Evolutionary conservation across 1,139 yeast genomes (phyloP).

Genomic region (Hansenula sp.): DNA sequence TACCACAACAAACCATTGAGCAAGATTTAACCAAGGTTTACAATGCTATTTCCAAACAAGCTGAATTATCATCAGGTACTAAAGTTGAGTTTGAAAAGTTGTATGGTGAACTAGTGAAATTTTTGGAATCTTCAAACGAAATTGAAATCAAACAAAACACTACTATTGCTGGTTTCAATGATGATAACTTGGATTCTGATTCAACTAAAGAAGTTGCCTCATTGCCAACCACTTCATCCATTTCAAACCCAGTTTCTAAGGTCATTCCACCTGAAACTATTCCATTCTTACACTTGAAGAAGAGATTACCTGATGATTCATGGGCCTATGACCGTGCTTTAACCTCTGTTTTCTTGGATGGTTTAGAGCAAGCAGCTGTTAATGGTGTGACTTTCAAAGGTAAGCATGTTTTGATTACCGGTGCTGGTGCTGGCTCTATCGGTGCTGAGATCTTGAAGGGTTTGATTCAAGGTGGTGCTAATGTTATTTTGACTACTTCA

Average conservation of each 20-base stretch:
- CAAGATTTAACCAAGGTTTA: slow-evolving; percentile 85
- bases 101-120: slow-evolving; percentile 73
- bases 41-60: slow-evolving; percentile 72
- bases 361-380: slow-evolving; percentile 88
- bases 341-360: slow-evolving; percentile 79
- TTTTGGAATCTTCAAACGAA: slow-evolving; percentile 66
- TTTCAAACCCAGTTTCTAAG: slow-evolving; percentile 70
- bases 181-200: slow-evolving; percentile 48
- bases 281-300: slow-evolving; percentile 92
- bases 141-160: slow-evolving; percentile 44
- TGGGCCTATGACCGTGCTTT: slow-evolving; percentile 85
- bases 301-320: slow-evolving; percentile 61
- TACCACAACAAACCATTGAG: slow-evolving; percentile 62
- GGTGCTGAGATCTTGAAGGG: slow-evolving; percentile 98
- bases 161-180: slow-evolving; percentile 35
- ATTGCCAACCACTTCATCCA: slow-evolving; percentile 68
- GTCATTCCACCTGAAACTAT: slow-evolving; percentile 79
- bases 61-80: slow-evolving; percentile 50
- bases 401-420: slow-evolving; percentile 88
- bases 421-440: slow-evolving; percentile 98
- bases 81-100: slow-evolving; percentile 76
- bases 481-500: slow-evolving; percentile 93
- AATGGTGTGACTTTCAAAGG: slow-evolving; percentile 88
- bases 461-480: slow-evolving; percentile 95
- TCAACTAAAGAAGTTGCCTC: slow-evolving; percentile 81